Evolutionary conservation across 257 asterid genomes (phyloP), one percentile per base, ranked within the genome.

Genomic region (Nicotiana noctiflora): DNA sequence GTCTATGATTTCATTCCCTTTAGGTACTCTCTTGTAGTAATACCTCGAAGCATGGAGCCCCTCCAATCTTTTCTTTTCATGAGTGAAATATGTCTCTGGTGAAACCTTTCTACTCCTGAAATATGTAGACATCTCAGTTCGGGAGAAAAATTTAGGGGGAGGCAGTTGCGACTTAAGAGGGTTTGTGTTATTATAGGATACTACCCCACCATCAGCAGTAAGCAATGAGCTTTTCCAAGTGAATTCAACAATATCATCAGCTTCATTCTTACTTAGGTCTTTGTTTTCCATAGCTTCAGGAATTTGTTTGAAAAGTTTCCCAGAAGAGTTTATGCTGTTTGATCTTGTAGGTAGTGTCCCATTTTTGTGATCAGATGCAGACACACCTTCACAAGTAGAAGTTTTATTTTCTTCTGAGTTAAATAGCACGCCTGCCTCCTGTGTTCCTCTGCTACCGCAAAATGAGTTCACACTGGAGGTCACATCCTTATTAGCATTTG

Each of bases 121-220:
- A 89, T 91, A 92, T 60, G 77, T 81, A 68, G 96, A 88, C 99
- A 95, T 95, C 76, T 84, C 94, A 85, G 82, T 92, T 89, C 86
- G 90, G 83, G 97, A 95, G 90, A 95, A 91, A 83, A 93, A 64
- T 75, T 91, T 90, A 63, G 76, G 57, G 85, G 98, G 98, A 80
- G 97, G 99, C 67, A 89, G 80, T 81, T 95, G 99, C 81, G 97
- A 93, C 86, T 90, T 86, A 83, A 95, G 83, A 77, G 97, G 97
- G 49, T 90, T 91, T 85, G 89, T 90, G 82, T 90, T 86, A 70
- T 19, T 60, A 56, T 80, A 56, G 60, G 90, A 84, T 79, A 81
- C 88, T 55, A 25, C 84, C 56, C 68, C 83, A 80, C 83, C 79
- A 44, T 89, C 88, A 80, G 64, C 77, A 57, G 79, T 65, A 34